Conservation (phyloP, 371 early-diverging fungal species). For the Dinochytrium kinnereticum region DNA sequence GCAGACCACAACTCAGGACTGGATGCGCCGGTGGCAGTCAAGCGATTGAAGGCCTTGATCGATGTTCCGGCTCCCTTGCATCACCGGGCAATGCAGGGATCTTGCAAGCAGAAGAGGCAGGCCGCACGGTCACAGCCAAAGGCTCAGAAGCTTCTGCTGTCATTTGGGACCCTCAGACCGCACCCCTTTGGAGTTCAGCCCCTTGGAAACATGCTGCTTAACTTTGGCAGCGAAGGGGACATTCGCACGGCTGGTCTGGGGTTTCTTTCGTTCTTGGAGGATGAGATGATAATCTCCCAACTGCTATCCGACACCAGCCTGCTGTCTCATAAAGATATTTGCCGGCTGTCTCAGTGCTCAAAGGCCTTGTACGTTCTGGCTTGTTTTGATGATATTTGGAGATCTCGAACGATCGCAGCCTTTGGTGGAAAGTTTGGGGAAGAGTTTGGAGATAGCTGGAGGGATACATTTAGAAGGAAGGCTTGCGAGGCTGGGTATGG, state of each 20-base stretch:
- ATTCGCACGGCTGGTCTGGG: slow-evolving; percentile 53
- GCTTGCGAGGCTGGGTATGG: background rate
- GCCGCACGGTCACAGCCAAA: background rate
- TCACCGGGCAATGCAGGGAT: background rate
- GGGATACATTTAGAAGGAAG: slow-evolving; percentile 48
- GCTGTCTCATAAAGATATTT: slow-evolving; percentile 25
- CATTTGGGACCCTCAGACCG: slow-evolving; percentile 18
- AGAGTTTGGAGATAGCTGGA: slow-evolving; percentile 56
- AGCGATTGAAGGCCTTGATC: background rate
- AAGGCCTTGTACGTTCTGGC: slow-evolving; percentile 56
- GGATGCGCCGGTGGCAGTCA: background rate
- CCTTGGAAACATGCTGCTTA: slow-evolving; percentile 61
- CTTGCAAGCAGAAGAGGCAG: background rate
- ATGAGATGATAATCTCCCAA: slow-evolving; percentile 51
- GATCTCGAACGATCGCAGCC: slow-evolving; percentile 45
- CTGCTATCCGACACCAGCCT: slow-evolving; percentile 29
- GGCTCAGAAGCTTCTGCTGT: background rate
- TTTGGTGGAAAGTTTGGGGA: slow-evolving; percentile 53
- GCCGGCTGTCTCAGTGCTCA: slow-evolving; percentile 48
- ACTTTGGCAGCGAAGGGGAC: background rate
- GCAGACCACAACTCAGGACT: too few species aligned
- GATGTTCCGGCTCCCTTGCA: background rate
- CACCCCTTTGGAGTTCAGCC: slow-evolving; percentile 70
- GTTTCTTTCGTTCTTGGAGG: slow-evolving; percentile 47
- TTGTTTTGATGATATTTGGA: slow-evolving; percentile 64